These are phyloP conservation scores for Choanephora cucurbitarum DNA, from an alignment of 371 early-diverging fungal genomes.

Conservation along the genomic window DNA sequence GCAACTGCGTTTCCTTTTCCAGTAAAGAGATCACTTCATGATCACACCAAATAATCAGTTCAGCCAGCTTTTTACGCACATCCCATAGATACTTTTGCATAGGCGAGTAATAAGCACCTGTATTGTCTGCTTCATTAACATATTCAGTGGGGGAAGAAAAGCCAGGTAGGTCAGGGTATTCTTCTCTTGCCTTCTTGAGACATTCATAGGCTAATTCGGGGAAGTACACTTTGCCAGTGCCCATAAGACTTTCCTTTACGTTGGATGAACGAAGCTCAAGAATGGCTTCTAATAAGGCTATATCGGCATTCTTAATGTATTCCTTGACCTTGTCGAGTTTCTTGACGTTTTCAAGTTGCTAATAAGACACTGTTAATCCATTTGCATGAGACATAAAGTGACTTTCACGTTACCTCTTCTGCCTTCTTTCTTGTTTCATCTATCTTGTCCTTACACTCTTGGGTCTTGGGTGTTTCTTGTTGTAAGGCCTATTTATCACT, in stretches of 20 bases:
- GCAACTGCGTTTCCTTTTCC: slow-evolving; percentile 17
- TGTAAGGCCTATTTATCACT: neutral
- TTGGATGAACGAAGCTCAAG: slow-evolving; percentile 36
- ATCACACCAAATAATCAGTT: slow-evolving; percentile 27
- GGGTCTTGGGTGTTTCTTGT: neutral
- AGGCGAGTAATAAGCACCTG: slow-evolving; percentile 51
- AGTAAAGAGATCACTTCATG: slow-evolving; percentile 12
- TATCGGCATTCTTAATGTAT: slow-evolving; percentile 33
- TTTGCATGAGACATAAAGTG: no score
- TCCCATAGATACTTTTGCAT: slow-evolving; percentile 55
- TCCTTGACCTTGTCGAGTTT: slow-evolving; percentile 34
- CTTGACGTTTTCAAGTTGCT: slow-evolving; percentile 21
- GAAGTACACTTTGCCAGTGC: slow-evolving; percentile 43
- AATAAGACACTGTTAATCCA: neutral
- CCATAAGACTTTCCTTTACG: slow-evolving; percentile 23
- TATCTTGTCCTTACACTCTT: neutral
- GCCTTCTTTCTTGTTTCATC: slow-evolving; percentile 7
- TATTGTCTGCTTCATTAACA: slow-evolving; percentile 39
- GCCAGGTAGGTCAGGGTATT: slow-evolving; percentile 42
- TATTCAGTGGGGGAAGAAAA: slow-evolving; percentile 40
- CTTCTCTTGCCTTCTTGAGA: slow-evolving; percentile 40
- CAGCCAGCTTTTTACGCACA: slow-evolving; percentile 27
- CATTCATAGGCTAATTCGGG: slow-evolving; percentile 44
- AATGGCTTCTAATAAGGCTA: slow-evolving; percentile 43
- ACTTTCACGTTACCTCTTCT: neutral